Percentiles rank a stretch among this genome's conserved stretches.
These are phyloP conservation scores for Diaporthe sp. DNA, from an alignment of 2,329 filamentous ascomycete species.

Conservation along the genomic window DNA sequence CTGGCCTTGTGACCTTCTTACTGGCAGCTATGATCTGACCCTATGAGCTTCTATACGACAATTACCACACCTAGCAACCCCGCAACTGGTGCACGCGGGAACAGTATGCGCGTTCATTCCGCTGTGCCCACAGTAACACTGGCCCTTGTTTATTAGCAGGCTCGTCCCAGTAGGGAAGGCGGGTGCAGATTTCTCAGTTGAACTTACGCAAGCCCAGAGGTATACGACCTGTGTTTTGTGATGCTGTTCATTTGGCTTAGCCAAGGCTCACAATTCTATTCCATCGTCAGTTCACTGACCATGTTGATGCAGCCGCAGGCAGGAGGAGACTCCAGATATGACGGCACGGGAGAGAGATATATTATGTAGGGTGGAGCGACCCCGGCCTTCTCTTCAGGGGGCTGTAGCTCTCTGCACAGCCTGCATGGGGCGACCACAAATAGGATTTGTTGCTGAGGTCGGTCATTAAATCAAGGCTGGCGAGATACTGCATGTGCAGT, in stretches of 20 bases:
- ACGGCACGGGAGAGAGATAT: background rate
- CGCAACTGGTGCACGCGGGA: background rate
- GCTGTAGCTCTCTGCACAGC: background rate
- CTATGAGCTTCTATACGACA: background rate
- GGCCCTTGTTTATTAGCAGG: background rate
- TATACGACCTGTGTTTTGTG: background rate
- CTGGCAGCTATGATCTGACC: background rate
- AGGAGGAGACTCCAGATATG: background rate
- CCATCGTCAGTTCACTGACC: background rate
- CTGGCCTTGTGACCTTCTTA: background rate
- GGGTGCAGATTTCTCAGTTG: no score
- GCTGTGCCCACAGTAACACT: background rate
- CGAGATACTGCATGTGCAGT: no score
- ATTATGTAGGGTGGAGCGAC: background rate
- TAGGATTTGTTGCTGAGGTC: no score
- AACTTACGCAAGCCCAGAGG: background rate
- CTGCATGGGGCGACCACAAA: background rate
- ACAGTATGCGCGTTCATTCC: background rate
- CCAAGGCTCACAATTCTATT: background rate
- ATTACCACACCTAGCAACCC: background rate
- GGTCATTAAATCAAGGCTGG: no score
- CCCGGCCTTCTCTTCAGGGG: background rate
- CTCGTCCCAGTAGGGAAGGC: background rate
- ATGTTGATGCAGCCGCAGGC: background rate
- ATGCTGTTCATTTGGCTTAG: background rate